Evolutionary conservation across 352 stramenopile species (phyloP).

Genomic region (Phytophthora citrophthora): DNA sequence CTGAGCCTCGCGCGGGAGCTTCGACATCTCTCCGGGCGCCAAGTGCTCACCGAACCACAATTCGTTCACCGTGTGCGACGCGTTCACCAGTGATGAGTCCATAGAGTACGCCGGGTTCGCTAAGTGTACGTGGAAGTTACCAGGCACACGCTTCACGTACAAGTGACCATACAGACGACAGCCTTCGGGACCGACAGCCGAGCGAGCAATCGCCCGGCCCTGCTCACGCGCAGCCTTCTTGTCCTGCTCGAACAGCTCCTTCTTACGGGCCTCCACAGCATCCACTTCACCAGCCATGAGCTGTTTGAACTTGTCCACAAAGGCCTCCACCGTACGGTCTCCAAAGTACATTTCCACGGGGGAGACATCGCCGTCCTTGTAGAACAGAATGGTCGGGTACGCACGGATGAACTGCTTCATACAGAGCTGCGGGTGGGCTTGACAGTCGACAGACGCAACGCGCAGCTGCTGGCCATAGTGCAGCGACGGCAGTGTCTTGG

Average conservation of each 20-base stretch:
- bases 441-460: conserved; percentile 94
- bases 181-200: conserved; percentile 68
- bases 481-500: conserved; percentile 88
- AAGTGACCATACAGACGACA: conserved; percentile 82
- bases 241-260: conserved; percentile 94
- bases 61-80: conserved; percentile 96
- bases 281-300: conserved; percentile 82
- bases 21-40: conserved; percentile 51
- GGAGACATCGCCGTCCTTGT: conserved; percentile 92
- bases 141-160: conserved; percentile 93
- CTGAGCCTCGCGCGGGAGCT: conserved; percentile 90
- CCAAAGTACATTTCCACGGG: conserved; percentile 96
- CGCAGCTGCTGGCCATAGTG: conserved; percentile 85
- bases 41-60: conserved; percentile 94
- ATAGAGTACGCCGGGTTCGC: conserved; percentile 95
- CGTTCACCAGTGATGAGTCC: conserved; percentile 90
- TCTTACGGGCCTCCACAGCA: conserved; percentile 84
- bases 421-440: conserved; percentile 92
- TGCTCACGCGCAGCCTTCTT: conserved; percentile 81
- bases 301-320: conserved; percentile 92
- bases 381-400: conserved; percentile 97
- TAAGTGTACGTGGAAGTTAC: conserved; percentile 99
- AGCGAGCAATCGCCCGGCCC: conserved; percentile 64
- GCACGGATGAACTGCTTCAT: conserved; percentile 95
- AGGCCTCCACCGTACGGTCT: conserved; percentile 92